Evolutionary conservation across 768 basidiomycete species (phyloP), one percentile per base, ranked within the genome.

Genomic region (Daedaleopsis nitida): DNA sequence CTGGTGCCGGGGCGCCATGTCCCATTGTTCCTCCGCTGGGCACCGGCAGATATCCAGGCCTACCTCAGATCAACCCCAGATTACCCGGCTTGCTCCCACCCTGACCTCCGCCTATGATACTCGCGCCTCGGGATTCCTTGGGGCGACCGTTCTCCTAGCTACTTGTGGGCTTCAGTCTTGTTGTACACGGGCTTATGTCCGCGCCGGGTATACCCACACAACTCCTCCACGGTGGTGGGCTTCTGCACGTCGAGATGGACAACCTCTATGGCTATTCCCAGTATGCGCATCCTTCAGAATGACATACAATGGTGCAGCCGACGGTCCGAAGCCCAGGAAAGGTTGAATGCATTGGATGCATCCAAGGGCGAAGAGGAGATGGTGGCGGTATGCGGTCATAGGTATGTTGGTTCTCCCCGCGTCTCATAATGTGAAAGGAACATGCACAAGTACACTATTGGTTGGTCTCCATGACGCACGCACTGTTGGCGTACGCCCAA

Each of bases 41-140:
- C 17, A n/a, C 38, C 37, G 47, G 39, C 39, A 10, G 45, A 42
- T 47, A 58, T 24, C 52, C 59, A 64, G 56, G 47, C 60, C 52
- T 54, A 42, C 60, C 49, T 50, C 54, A 65, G 57, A 65, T 62
- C 64, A 47, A 48, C 58, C 53, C 8, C 58, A 57, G 60, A 58
- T 62, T 52, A 39, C 55, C 60, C 53, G 55, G 51, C 57, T 5
- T 49, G 35, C 54, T 19, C 58, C 23, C 53, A 52, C 39, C 52
- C 59, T 19, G n/a, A 55, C 60, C 56, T 59, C 64, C 52, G 64
- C 52, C 54, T 23, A 14, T 9, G 16, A 39, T 23, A 55, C 64
- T 27, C 60, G 35, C 37, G 39, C 32, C 50, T 42, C 24, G 35
- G 19, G 17, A 37, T n/a, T 23, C 44, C 48, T 56, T 8, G 49